Conservation (phyloP, 2,329 filamentous ascomycete species). For the Calonectria pseudoreteaudii region DNA sequence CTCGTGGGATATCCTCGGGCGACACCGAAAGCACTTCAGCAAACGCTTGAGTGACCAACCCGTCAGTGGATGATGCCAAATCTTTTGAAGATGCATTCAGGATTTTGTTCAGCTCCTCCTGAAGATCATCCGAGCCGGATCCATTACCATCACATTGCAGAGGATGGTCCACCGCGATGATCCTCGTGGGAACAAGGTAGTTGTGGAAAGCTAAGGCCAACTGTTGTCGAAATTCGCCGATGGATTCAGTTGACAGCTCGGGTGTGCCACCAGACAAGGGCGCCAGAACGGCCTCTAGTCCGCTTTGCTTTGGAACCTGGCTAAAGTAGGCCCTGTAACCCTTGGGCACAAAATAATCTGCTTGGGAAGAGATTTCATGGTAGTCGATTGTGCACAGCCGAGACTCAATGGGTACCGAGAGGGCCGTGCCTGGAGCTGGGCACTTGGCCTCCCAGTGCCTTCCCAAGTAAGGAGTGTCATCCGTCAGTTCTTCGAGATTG, state of each 20-base stretch:
- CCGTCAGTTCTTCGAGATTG: conserved; percentile 56
- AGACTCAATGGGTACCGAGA: conserved; percentile 55
- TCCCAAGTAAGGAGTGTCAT: conserved; percentile 55
- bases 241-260: not conserved
- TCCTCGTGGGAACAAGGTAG: not conserved
- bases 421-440: conserved; percentile 59
- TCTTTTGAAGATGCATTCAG: conserved; percentile 19
- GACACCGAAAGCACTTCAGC: conserved; percentile 57
- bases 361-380: conserved; percentile 28
- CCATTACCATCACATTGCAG: not conserved
- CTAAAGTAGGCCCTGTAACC: not conserved
- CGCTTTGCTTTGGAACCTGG: not conserved
- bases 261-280: not conserved
- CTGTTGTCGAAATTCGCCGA: not conserved
- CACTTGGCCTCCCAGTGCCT: conserved; percentile 64
- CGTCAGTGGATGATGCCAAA: conserved; percentile 46
- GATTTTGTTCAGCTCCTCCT: not conserved
- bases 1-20: conserved; percentile 50
- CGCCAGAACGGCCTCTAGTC: not conserved
- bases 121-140: not conserved
- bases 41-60: conserved; percentile 57
- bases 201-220: not conserved
- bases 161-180: not conserved
- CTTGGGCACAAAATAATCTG: not conserved
- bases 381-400: conserved; percentile 49